Conservation (phyloP, 192 early-diverging fungal genomes). For the Coemansia asiatica region DNA sequence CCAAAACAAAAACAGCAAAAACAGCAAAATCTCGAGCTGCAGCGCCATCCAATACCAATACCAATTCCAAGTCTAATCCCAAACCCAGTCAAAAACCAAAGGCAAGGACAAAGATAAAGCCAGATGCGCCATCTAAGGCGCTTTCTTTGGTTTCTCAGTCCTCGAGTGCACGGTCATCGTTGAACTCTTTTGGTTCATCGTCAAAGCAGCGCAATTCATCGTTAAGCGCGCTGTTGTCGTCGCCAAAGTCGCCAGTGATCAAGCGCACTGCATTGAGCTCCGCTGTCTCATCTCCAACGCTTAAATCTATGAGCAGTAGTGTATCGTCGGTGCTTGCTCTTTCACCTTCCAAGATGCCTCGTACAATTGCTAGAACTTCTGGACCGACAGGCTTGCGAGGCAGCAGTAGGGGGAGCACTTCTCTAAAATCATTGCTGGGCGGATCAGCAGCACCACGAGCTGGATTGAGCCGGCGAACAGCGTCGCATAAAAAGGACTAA, state of each 20-base stretch:
- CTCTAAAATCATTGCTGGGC: slow-evolving; percentile 31
- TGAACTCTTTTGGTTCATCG: not conserved
- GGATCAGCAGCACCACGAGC: slow-evolving; percentile 36
- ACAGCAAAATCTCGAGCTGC: not conserved
- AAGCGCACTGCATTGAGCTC: slow-evolving; percentile 18
- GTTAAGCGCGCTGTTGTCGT: slow-evolving; percentile 29
- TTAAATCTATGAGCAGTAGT: slow-evolving; percentile 4
- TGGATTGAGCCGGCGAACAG: slow-evolving; percentile 27
- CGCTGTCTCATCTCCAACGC: slow-evolving; percentile 17
- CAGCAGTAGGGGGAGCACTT: slow-evolving; percentile 11
- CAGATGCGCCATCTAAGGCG: not conserved
- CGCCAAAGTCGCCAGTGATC: slow-evolving; percentile 11
- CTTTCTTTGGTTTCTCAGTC: not conserved
- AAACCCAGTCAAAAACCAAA: not conserved
- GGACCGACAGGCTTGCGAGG: not conserved
- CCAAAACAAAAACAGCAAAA: not conserved
- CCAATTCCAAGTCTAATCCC: not conserved
- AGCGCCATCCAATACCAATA: not conserved
- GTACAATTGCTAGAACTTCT: not conserved
- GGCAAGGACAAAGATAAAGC: not conserved
- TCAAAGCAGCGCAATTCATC: slow-evolving; percentile 9
- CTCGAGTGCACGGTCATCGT: not conserved
- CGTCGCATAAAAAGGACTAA: slow-evolving; percentile 14
- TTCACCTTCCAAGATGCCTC: slow-evolving; percentile 4
- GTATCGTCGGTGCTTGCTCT: slow-evolving; percentile 12